Evolutionary conservation across 2,329 filamentous ascomycete species (phyloP).

Genomic region (Colletotrichum neosansevieriae): DNA sequence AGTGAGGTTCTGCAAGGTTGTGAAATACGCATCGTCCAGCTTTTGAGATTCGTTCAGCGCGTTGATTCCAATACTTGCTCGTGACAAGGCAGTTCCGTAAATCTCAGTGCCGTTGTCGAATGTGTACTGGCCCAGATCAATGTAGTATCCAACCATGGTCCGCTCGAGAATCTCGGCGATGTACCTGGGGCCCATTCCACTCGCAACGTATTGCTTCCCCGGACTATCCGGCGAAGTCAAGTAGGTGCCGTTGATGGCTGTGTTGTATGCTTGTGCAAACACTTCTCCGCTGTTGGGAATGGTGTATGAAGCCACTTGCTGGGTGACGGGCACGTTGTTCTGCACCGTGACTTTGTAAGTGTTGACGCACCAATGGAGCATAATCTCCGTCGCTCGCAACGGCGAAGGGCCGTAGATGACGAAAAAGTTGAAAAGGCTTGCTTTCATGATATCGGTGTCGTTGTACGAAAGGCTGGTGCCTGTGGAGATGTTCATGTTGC

Average conservation of each 20-base stretch:
- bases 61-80: slow-evolving; percentile 20
- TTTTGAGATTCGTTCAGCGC: slow-evolving; percentile 7
- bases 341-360: slow-evolving; percentile 19
- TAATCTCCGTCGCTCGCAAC: slow-evolving; percentile 9
- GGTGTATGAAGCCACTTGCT: slow-evolving; percentile 14
- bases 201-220: neutral
- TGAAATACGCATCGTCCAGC: slow-evolving; percentile 20
- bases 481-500: slow-evolving; percentile 16
- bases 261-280: slow-evolving; percentile 11
- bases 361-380: slow-evolving; percentile 30
- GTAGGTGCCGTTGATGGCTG: slow-evolving; percentile 15
- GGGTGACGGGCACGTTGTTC: slow-evolving; percentile 21
- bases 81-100: slow-evolving; percentile 18
- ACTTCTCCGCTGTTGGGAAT: slow-evolving; percentile 1
- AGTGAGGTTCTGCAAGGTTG: slow-evolving; percentile 15
- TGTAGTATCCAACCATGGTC: slow-evolving; percentile 4
- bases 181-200: slow-evolving; percentile 3
- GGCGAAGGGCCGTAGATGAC: slow-evolving; percentile 1
- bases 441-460: slow-evolving; percentile 1
- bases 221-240: slow-evolving; percentile 27
- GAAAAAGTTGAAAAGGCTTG: slow-evolving; percentile 24
- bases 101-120: slow-evolving; percentile 23
- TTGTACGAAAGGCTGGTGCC: slow-evolving; percentile 14
- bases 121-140: neutral
- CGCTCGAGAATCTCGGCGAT: neutral